These are phyloP conservation scores for Picochlorum costavermella DNA, from an alignment of 139 green algal genomes.

Conservation along the genomic window DNA sequence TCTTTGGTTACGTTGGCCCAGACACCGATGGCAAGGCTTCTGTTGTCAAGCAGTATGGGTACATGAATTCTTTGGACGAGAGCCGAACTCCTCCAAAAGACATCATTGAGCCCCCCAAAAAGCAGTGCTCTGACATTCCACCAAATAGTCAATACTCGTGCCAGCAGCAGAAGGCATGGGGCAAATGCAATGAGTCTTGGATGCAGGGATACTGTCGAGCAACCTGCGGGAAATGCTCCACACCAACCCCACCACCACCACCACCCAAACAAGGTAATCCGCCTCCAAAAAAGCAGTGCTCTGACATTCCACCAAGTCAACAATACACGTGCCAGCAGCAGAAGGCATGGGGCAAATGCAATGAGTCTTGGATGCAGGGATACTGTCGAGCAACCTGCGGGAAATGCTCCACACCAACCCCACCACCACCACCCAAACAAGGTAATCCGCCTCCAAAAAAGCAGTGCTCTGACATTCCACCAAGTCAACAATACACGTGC, in stretches of 20 bases:
- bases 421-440: neutral
- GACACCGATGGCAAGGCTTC: conserved; percentile 2
- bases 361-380: conserved; percentile 4
- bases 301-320: neutral
- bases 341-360: neutral
- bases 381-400: neutral
- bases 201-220: conserved; percentile 5
- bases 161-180: neutral
- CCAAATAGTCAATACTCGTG: neutral
- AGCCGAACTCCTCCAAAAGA: neutral
- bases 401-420: neutral
- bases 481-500: neutral
- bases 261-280: neutral
- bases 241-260: neutral
- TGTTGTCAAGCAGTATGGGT: conserved; percentile 6
- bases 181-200: conserved; percentile 6
- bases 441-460: neutral
- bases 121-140: neutral
- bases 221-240: neutral
- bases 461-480: neutral
- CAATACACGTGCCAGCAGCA: neutral
- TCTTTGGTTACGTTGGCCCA: conserved; percentile 9
- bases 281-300: neutral
- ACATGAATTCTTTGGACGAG: neutral
- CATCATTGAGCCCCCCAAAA: neutral